Conservation (phyloP, 2,329 filamentous ascomycete species). For the Fusarium sp. region DNA sequence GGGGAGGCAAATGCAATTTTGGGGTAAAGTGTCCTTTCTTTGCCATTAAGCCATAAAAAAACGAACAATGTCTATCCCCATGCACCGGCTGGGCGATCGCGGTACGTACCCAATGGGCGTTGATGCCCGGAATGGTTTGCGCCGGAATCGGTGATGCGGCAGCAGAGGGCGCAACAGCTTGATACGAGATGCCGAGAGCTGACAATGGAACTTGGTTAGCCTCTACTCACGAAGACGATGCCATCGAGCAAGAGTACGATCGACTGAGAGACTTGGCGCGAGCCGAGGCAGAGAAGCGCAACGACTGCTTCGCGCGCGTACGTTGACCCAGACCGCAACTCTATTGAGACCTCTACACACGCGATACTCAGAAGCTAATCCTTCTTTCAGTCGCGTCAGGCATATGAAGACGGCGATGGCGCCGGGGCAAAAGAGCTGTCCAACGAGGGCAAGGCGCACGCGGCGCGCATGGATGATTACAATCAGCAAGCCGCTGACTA, state of each 20-base stretch:
- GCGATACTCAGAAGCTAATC: constrained; percentile 19
- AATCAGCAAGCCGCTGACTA: constrained; percentile 92
- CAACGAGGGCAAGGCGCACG: constrained; percentile 86
- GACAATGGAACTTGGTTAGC: constrained; percentile 59
- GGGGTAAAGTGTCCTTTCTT: not conserved
- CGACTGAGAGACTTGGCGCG: constrained; percentile 86
- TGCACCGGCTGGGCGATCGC: constrained; percentile 58
- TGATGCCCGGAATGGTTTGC: constrained; percentile 13
- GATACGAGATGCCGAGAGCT: constrained; percentile 18
- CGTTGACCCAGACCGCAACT: constrained; percentile 35
- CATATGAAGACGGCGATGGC: constrained; percentile 86
- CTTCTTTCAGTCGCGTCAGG: constrained; percentile 71
- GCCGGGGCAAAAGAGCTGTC: constrained; percentile 84
- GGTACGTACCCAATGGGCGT: constrained; percentile 50
- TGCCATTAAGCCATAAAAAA: not conserved
- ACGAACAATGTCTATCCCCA: constrained; percentile 53
- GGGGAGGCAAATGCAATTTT: not conserved
- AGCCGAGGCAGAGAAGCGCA: constrained; percentile 81
- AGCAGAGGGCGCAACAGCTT: constrained; percentile 2
- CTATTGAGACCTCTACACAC: not conserved
- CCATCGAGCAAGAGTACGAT: constrained; percentile 88
- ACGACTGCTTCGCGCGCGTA: constrained; percentile 79
- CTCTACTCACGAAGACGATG: constrained; percentile 77
- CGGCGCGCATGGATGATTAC: constrained; percentile 84
- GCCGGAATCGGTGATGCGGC: constrained; percentile 20